Evolutionary conservation across 176 grass and related monocot species (phyloP), one percentile per base, ranked within the genome.

Genomic region (Carex scoparia): DNA sequence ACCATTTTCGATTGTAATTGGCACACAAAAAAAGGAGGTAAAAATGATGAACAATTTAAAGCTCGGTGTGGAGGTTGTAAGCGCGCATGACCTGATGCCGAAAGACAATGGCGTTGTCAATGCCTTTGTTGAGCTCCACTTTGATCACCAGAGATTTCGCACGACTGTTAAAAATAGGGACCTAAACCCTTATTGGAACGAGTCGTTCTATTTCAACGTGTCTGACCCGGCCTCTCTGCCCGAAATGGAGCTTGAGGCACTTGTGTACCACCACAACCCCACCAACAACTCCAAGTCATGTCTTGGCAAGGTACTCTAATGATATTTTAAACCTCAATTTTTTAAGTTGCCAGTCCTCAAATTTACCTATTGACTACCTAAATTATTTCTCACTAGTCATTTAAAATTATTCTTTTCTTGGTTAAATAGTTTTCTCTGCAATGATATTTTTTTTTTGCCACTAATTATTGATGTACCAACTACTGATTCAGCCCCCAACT

Each of bases 121-220:
- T 57, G 61, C 94, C 28, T 97, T 81, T 63, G 94, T 97, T 4
- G 92, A 97, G 86, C 81, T 97, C 2, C 87, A 91, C 16, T 97
- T 97, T 15, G 94, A 97, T 40, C 84, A 28, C 68, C 92, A 94
- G 85, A 94, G 78, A 80, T 93, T 93, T 67, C 92, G 91, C 28
- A 97, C 95, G 13, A 55, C 89, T 7, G 85, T 91, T 82, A 94
- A 87, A 84, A 91, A 97, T 7, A 81, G 57, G 44, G 95, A 97
- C 65, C 63, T 97, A 19, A 94, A 91, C 82, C 95, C 92, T 57
- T 77, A 86, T 23, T 93, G 92, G 89, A 97, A 94, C 18, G 92
- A 97, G 82, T 58, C 84, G 18, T 97, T 94, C 38, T 94, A 86
- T 73, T 97, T 97, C 87, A 92, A 87, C 68, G 82, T 94, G 82